A percentile compares a stretch with the other conserved stretches of the same genome.
phyloP scores from a whole-genome alignment of 2,329 filamentous ascomycete species.

The Fusarium pseudograminearum region DNA sequence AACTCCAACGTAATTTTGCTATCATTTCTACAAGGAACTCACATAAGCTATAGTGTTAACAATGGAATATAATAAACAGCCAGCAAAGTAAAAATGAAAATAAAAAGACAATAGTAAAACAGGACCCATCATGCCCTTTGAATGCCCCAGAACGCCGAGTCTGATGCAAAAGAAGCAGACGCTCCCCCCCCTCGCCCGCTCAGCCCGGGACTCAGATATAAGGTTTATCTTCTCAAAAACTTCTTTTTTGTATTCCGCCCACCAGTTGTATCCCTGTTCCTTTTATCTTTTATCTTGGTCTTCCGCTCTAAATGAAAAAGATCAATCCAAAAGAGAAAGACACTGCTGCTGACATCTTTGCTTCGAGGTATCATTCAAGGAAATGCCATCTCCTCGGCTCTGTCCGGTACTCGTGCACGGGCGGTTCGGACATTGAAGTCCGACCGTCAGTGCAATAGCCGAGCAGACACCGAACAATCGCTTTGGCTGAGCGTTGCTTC shows the following conservation, averaged over 20 bases:
- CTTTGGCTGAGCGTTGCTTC: slow-evolving; percentile 19
- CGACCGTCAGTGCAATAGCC: slow-evolving; percentile 37
- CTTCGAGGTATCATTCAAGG: background rate
- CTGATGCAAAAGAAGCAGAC: slow-evolving; percentile 48
- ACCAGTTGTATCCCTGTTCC: slow-evolving; percentile 17
- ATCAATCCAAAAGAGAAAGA: slow-evolving; percentile 24
- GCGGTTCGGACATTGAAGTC: slow-evolving; percentile 37
- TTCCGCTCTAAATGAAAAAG: slow-evolving; percentile 29
- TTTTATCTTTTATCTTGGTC: slow-evolving; percentile 18
- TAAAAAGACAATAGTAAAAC: slow-evolving; percentile 11
- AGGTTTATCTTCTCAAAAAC: slow-evolving; percentile 25
- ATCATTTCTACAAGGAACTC: slow-evolving; percentile 24
- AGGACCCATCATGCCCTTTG: slow-evolving; percentile 48
- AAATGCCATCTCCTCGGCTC: slow-evolving; percentile 23
- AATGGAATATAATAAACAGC: slow-evolving; percentile 5
- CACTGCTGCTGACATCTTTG: background rate
- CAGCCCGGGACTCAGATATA: slow-evolving; percentile 37
- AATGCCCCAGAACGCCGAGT: slow-evolving; percentile 49
- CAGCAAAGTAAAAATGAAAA: slow-evolving; percentile 20
- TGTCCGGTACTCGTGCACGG: slow-evolving; percentile 36
- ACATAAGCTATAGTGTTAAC: slow-evolving; percentile 26
- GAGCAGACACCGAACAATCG: slow-evolving; percentile 40
- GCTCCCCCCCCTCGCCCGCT: slow-evolving; percentile 35
- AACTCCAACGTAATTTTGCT: slow-evolving; percentile 12
- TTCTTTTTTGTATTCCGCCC: slow-evolving; percentile 28